phyloP scores from a whole-genome alignment of 1,139 yeast species.

The Geotrichum australiense region DNA sequence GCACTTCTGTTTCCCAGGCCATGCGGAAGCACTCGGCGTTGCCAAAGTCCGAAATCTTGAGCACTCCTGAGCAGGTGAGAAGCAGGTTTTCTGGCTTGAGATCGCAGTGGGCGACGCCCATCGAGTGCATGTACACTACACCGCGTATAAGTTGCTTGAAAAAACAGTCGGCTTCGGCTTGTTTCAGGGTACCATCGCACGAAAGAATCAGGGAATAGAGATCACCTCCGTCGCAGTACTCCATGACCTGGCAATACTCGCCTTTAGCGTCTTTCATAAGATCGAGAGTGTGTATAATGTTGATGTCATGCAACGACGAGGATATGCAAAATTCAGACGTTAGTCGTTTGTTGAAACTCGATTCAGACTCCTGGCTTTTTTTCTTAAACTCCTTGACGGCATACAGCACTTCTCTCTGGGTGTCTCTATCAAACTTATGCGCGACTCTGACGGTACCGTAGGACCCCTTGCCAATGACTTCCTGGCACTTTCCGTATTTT shows the following conservation, averaged over 20 bases:
- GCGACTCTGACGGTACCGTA: constrained; percentile 79
- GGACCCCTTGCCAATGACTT: constrained; percentile 76
- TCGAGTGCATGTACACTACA: constrained; percentile 90
- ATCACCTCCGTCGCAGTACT: constrained; percentile 93
- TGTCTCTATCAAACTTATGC: constrained; percentile 43
- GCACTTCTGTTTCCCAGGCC: constrained; percentile 94
- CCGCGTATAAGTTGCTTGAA: constrained; percentile 89
- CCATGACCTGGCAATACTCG: constrained; percentile 95
- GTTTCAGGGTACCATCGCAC: constrained; percentile 69
- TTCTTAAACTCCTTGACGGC: constrained; percentile 80
- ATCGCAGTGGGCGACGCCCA: constrained; percentile 96
- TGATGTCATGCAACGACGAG: constrained; percentile 67
- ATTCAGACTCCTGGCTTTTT: constrained; percentile 49
- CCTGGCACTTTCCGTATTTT: constrained; percentile 73
- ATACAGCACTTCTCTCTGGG: constrained; percentile 45
- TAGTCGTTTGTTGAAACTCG: constrained; percentile 60
- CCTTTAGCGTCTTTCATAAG: constrained; percentile 85
- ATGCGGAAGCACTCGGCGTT: constrained; percentile 91
- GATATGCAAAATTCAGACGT: constrained; percentile 84
- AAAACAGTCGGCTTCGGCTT: constrained; percentile 88
- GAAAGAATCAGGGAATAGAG: constrained; percentile 78
- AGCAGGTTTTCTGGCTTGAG: constrained; percentile 88
- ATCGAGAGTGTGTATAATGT: constrained; percentile 82
- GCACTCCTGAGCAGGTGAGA: constrained; percentile 67
- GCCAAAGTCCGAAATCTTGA: constrained; percentile 93